Percentiles rank a stretch among this genome's conserved stretches.
Evolutionary conservation across 345 rosid genomes (phyloP).

Genomic region (Moringa oleifera): DNA sequence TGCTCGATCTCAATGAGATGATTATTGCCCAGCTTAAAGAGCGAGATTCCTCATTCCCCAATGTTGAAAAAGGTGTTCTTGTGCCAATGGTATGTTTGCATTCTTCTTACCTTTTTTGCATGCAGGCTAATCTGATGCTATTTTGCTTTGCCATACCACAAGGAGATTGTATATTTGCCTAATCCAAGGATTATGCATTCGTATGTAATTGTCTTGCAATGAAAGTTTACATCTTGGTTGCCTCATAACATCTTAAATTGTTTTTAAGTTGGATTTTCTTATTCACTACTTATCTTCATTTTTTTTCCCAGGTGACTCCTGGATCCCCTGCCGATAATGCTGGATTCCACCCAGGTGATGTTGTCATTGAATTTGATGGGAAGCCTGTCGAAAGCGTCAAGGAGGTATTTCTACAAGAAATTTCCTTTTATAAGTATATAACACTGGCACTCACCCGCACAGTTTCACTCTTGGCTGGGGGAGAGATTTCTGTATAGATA

Average conservation of each 20-base stretch:
- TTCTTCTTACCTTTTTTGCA: not conserved
- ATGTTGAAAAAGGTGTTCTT: constrained; percentile 63
- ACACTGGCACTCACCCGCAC: too few relatives aligned
- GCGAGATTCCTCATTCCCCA: constrained; percentile 63
- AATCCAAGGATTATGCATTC: too few relatives aligned
- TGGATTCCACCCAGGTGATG: constrained; percentile 84
- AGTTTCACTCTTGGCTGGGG: not conserved
- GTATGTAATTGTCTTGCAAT: too few relatives aligned
- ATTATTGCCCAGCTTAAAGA: constrained; percentile 78
- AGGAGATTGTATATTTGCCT: too few relatives aligned
- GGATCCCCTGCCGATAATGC: constrained; percentile 87
- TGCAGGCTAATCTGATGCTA: not conserved
- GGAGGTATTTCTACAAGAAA: constrained; percentile 38
- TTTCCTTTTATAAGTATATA: not conserved
- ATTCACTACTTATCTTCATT: not conserved
- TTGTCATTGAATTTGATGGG: constrained; percentile 66
- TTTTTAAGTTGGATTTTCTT: too few relatives aligned
- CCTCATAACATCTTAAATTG: too few relatives aligned
- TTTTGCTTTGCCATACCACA: too few relatives aligned
- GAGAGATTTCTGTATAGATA: too few relatives aligned
- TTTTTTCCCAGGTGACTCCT: constrained; percentile 65
- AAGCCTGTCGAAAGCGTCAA: constrained; percentile 67
- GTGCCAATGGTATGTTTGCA: constrained; percentile 54
- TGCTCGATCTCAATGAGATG: constrained; percentile 87
- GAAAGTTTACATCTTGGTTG: too few relatives aligned